These are phyloP conservation scores for Paracoccidioides lutzii DNA, from an alignment of 2,329 filamentous ascomycete species.

Conservation along the genomic window DNA sequence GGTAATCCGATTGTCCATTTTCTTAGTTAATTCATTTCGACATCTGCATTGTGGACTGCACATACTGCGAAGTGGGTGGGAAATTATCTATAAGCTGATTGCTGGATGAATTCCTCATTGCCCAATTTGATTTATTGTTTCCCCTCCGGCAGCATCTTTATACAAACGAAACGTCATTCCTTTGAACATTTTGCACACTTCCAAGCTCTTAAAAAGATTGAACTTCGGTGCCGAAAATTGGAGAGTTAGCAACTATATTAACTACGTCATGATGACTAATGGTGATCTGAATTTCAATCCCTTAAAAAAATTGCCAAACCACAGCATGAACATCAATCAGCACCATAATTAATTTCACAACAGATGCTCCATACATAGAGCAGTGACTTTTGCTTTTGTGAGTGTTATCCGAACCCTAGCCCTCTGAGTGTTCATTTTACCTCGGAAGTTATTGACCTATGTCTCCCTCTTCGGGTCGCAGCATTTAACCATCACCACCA, in stretches of 20 bases:
- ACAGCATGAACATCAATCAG: not conserved
- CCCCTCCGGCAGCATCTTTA: no score
- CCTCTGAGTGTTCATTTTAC: no score
- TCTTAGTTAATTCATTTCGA: no score
- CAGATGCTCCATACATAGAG: not conserved
- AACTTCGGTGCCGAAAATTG: no score
- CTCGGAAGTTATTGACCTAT: not conserved
- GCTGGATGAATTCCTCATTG: no score
- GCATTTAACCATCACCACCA: not conserved
- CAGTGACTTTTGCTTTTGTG: not conserved
- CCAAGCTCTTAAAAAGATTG: no score
- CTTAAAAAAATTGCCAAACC: not conserved
- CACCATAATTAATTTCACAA: not conserved
- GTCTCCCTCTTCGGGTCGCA: not conserved
- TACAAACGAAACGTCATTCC: no score
- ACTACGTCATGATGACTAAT: constrained; percentile 2
- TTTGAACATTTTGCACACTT: no score
- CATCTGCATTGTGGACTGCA: no score
- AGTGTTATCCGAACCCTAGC: not conserved
- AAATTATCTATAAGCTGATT: not conserved
- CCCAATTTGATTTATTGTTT: no score
- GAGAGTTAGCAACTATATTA: no score
- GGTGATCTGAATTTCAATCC: not conserved
- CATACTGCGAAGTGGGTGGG: not conserved
- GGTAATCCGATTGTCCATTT: constrained; percentile 34